Evolutionary conservation across 1,284 basidiomycete genomes (phyloP).

Genomic region (Heterobasidion parviporum): DNA sequence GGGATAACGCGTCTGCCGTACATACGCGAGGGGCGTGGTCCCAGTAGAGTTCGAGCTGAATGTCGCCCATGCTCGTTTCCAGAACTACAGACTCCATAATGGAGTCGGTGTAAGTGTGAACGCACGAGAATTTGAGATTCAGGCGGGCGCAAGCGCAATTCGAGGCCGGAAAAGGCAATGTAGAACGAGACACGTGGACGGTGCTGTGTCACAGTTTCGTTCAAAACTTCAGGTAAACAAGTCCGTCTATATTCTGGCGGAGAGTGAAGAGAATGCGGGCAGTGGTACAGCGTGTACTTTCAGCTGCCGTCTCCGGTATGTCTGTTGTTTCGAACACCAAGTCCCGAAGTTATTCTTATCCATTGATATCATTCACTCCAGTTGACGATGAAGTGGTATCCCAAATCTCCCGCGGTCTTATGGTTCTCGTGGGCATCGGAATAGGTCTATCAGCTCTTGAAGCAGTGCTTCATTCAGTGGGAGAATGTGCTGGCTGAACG

Average conservation of each 20-base stretch:
- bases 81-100: conserved; percentile 57
- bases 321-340: neutral
- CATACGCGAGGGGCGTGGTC: conserved; percentile 81
- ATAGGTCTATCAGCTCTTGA: conserved; percentile 41
- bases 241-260: no score
- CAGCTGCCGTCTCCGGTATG: conserved; percentile 67
- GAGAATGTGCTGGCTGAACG: conserved; percentile 13
- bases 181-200: conserved; percentile 1
- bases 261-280: conserved; percentile 51
- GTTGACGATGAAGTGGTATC: conserved; percentile 70
- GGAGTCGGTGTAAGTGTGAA: conserved; percentile 6
- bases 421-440: conserved; percentile 85
- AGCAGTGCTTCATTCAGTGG: conserved; percentile 6
- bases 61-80: conserved; percentile 83
- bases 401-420: conserved; percentile 72
- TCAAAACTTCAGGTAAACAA: no score
- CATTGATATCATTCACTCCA: conserved; percentile 19
- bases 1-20: conserved; percentile 3
- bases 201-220: neutral
- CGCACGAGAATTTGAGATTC: conserved; percentile 13
- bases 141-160: neutral
- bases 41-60: conserved; percentile 87
- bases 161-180: neutral
- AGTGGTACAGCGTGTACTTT: conserved; percentile 67
- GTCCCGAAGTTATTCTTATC: neutral